Conservation (phyloP, 2,329 filamentous ascomycete genomes). For the Clonostachys solani region DNA sequence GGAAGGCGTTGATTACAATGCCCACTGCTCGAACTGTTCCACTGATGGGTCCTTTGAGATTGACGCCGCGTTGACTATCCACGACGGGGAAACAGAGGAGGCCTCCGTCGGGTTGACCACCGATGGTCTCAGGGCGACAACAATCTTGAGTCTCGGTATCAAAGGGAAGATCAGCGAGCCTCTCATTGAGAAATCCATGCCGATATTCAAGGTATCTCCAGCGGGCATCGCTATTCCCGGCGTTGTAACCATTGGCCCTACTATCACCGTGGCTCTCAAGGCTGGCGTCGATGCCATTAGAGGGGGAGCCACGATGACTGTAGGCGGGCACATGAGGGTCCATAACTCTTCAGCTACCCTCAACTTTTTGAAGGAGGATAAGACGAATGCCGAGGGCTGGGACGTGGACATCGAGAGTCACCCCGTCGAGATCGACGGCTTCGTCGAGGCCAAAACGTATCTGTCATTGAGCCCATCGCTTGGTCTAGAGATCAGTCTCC, state of each 20-base stretch:
- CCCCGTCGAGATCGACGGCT: not conserved
- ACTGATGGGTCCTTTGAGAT: not conserved
- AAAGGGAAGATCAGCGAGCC: not conserved
- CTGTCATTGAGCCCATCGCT: not conserved
- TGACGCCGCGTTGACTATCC: not conserved
- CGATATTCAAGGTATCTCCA: not conserved
- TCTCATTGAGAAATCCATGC: not conserved
- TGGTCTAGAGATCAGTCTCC: not conserved
- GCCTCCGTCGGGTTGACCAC: not conserved
- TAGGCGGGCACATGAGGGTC: not conserved
- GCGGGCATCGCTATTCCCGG: constrained; percentile 1
- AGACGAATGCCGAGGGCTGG: not conserved
- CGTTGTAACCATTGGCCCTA: not conserved
- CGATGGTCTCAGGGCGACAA: not conserved
- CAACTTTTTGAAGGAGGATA: not conserved
- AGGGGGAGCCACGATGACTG: not conserved
- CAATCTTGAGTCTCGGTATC: not conserved
- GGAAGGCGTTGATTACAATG: not conserved
- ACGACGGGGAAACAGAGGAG: not conserved
- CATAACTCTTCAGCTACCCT: not conserved
- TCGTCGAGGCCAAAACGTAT: not conserved
- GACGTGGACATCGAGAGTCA: not conserved
- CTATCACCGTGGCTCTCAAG: not conserved
- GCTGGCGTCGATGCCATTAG: not conserved
- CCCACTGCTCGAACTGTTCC: not conserved